A percentile compares a stretch with the other conserved stretches of the same genome.
These are phyloP conservation scores for Spergularia bocconei DNA, from an alignment of 148 eudicot genomes.

Conservation along the genomic window DNA sequence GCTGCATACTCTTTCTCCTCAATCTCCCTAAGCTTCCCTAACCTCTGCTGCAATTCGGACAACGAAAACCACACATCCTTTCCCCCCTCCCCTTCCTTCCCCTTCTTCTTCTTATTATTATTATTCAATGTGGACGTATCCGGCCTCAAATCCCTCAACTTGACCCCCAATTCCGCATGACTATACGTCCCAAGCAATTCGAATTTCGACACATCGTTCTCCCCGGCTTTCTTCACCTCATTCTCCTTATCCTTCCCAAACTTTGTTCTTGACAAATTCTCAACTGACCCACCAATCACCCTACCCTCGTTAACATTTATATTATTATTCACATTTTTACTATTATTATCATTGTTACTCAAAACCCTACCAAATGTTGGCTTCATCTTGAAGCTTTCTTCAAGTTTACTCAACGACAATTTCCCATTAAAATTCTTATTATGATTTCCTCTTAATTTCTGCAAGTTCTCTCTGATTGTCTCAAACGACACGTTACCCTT, in stretches of 20 bases:
- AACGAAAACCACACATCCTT: slow-evolving; percentile 46
- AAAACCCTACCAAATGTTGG: slow-evolving; percentile 6
- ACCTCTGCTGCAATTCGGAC: slow-evolving; percentile 56
- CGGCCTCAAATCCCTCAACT: slow-evolving; percentile 60
- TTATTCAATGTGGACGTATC: neutral
- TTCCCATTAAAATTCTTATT: neutral
- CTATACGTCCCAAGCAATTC: slow-evolving; percentile 31
- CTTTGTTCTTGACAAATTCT: slow-evolving; percentile 17
- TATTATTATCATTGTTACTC: neutral
- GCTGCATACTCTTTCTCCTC: slow-evolving; percentile 31
- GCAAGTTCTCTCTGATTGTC: slow-evolving; percentile 35
- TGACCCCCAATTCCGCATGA: slow-evolving; percentile 47
- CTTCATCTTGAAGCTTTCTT: slow-evolving; percentile 22
- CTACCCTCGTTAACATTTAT: too few relatives aligned
- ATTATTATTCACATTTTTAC: too few relatives aligned
- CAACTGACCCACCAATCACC: slow-evolving; percentile 27
- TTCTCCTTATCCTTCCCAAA: slow-evolving; percentile 23
- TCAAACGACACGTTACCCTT: slow-evolving; percentile 17
- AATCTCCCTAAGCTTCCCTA: slow-evolving; percentile 43
- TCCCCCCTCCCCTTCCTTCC: slow-evolving; percentile 7
- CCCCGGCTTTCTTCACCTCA: neutral
- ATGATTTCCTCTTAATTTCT: neutral
- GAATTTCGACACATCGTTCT: slow-evolving; percentile 8
- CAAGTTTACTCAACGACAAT: slow-evolving; percentile 21
- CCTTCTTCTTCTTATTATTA: neutral